phyloP scores from a whole-genome alignment of 495 filamentous ascomycete species.

The Hypoxylon trugodes region DNA sequence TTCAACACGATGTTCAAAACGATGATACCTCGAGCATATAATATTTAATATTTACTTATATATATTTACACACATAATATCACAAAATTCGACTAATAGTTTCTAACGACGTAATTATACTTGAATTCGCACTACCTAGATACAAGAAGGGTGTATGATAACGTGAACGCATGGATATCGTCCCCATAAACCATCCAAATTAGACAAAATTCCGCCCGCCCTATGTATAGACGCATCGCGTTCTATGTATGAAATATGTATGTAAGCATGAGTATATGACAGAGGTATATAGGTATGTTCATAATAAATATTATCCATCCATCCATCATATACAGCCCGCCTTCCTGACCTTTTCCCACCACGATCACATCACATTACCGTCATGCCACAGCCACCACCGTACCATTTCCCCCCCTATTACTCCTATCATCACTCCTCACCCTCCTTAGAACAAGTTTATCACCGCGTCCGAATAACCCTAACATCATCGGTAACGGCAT shows the following conservation, averaged over 20 bases:
- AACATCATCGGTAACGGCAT: constrained; percentile 73
- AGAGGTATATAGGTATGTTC: too few species aligned
- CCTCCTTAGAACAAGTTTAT: constrained; percentile 63
- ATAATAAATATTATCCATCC: too few species aligned
- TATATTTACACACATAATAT: neutral
- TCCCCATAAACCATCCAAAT: neutral
- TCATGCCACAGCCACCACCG: neutral
- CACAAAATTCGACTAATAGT: too few species aligned
- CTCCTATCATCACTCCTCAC: constrained; percentile 52
- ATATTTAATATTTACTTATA: too few species aligned
- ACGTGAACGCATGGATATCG: constrained; percentile 13
- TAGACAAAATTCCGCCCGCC: too few species aligned
- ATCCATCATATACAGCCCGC: neutral
- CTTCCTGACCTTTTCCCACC: neutral
- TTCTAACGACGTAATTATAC: neutral
- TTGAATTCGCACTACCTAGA: constrained; percentile 8
- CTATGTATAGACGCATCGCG: too few species aligned
- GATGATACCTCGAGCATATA: neutral
- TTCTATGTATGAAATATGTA: too few species aligned
- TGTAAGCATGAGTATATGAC: too few species aligned
- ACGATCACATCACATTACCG: neutral
- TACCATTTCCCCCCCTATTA: neutral
- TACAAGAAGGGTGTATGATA: constrained; percentile 10
- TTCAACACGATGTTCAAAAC: neutral
- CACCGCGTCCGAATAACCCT: constrained; percentile 67